Percentiles rank a stretch among this genome's conserved stretches.
phyloP scores from a whole-genome alignment of 2,329 filamentous ascomycete species.

The Myriosclerotinia curreyana region DNA sequence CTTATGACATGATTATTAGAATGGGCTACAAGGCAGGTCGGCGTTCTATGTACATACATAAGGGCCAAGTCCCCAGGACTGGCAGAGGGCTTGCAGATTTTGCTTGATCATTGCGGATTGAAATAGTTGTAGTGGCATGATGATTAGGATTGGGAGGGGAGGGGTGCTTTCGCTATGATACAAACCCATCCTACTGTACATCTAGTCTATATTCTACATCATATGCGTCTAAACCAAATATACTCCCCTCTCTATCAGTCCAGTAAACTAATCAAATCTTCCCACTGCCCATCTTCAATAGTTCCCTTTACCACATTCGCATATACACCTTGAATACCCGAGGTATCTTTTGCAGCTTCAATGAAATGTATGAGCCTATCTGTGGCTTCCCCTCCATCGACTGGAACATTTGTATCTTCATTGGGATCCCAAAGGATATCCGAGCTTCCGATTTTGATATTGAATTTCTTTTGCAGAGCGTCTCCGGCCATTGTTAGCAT shows the following conservation, averaged over 20 bases:
- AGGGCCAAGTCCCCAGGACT: not conserved
- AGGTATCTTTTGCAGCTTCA: slow-evolving; percentile 60
- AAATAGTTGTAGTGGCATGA: not conserved
- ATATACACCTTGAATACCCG: slow-evolving; percentile 76
- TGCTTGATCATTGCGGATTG: not conserved
- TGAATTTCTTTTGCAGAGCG: slow-evolving; percentile 59
- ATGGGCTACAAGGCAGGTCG: slow-evolving; percentile 4
- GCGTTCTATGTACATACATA: not conserved
- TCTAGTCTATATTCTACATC: slow-evolving; percentile 19
- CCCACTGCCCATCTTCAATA: slow-evolving; percentile 54
- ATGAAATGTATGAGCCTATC: slow-evolving; percentile 59
- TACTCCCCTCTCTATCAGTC: slow-evolving; percentile 41
- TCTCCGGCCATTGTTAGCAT: slow-evolving; percentile 63
- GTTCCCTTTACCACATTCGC: slow-evolving; percentile 60
- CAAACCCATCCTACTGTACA: not conserved
- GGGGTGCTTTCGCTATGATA: not conserved
- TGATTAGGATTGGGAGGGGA: not conserved
- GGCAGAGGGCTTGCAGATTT: not conserved
- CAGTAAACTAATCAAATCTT: slow-evolving; percentile 51
- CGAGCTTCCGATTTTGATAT: slow-evolving; percentile 65
- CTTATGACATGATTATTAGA: not conserved
- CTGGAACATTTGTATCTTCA: slow-evolving; percentile 67
- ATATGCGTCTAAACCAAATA: slow-evolving; percentile 27
- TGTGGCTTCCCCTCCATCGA: slow-evolving; percentile 57
- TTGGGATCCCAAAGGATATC: slow-evolving; percentile 87